Percentiles rank a stretch among this genome's conserved stretches.
Conservation (phyloP, 192 early-diverging fungal species). For the Dimargaris cristalligena region DNA sequence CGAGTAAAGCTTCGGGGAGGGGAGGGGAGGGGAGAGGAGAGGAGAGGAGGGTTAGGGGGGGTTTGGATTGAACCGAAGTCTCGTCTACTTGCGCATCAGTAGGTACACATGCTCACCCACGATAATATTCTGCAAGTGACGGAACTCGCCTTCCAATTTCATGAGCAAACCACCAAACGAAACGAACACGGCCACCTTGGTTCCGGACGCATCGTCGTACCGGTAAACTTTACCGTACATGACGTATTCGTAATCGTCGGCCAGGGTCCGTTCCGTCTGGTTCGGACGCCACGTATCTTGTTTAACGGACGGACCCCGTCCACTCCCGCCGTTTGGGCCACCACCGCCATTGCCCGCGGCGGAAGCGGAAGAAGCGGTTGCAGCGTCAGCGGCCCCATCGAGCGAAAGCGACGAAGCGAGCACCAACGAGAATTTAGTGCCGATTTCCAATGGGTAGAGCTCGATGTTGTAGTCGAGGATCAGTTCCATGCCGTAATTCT, state of each 20-base stretch:
- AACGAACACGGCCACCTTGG: conserved; percentile 57
- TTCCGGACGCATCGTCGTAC: conserved; percentile 64
- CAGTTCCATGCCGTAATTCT: conserved; percentile 78
- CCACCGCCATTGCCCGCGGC: conserved; percentile 19
- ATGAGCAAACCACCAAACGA: conserved; percentile 89
- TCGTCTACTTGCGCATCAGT: conserved; percentile 54
- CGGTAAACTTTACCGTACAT: conserved; percentile 96
- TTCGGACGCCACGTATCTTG: conserved; percentile 51
- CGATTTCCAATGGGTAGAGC: conserved; percentile 71
- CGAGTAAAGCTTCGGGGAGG: too few species aligned
- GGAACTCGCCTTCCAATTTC: conserved; percentile 70
- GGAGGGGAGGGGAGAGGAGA: too few species aligned
- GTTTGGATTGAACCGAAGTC: too few species aligned
- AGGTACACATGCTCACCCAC: conserved; percentile 85
- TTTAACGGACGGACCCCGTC: conserved; percentile 20
- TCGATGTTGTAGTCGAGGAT: conserved; percentile 91
- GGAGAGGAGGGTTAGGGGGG: too few species aligned
- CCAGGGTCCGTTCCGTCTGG: conserved; percentile 46
- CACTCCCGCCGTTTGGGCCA: background rate
- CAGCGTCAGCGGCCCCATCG: conserved; percentile 12
- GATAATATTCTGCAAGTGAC: conserved; percentile 62
- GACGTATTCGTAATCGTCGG: conserved; percentile 96
- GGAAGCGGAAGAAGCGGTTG: too few species aligned
- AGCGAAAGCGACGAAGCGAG: conserved; percentile 65
- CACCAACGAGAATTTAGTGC: conserved; percentile 70